Percentiles rank a stretch among this genome's conserved stretches.
These are phyloP conservation scores for Haplosporangium sp. DNA, from an alignment of 371 early-diverging fungal genomes.

Conservation along the genomic window DNA sequence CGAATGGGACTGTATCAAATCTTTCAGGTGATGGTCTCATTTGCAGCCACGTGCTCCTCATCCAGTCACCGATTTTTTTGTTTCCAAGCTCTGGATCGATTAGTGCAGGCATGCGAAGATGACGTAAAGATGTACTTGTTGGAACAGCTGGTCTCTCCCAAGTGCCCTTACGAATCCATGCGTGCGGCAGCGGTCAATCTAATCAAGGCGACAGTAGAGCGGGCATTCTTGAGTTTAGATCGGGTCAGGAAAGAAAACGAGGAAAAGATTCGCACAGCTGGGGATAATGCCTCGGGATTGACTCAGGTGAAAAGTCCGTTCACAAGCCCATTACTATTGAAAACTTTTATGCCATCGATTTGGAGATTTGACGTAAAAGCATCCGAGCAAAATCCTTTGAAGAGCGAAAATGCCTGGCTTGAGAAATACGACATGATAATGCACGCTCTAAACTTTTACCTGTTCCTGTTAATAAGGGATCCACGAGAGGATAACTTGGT, in stretches of 20 bases:
- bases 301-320: constrained; percentile 31
- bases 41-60: constrained; percentile 40
- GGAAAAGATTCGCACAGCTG: constrained; percentile 8
- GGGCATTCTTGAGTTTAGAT: constrained; percentile 28
- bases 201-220: constrained; percentile 43
- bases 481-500: constrained; percentile 41
- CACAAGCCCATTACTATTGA: constrained; percentile 36
- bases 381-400: constrained; percentile 26
- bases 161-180: constrained; percentile 51
- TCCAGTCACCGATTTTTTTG: constrained; percentile 41
- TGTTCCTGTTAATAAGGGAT: constrained; percentile 58
- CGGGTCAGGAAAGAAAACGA: constrained; percentile 13
- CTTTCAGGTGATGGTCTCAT: constrained; percentile 48
- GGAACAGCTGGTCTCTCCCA: constrained; percentile 33
- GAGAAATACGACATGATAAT: constrained; percentile 56
- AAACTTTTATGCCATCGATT: constrained; percentile 20
- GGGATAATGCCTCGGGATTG: background rate
- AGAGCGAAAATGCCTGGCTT: constrained; percentile 35
- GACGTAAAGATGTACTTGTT: constrained; percentile 40
- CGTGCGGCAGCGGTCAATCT: constrained; percentile 43
- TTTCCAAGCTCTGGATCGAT: constrained; percentile 42
- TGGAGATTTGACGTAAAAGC: constrained; percentile 33
- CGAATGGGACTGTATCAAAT: constrained; percentile 47
- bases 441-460: constrained; percentile 60
- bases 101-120: constrained; percentile 41